Evolutionary conservation across 192 early-diverging fungal species (phyloP), one percentile per base, ranked within the genome.

Genomic region (Rhizoclosmatium globosum): DNA sequence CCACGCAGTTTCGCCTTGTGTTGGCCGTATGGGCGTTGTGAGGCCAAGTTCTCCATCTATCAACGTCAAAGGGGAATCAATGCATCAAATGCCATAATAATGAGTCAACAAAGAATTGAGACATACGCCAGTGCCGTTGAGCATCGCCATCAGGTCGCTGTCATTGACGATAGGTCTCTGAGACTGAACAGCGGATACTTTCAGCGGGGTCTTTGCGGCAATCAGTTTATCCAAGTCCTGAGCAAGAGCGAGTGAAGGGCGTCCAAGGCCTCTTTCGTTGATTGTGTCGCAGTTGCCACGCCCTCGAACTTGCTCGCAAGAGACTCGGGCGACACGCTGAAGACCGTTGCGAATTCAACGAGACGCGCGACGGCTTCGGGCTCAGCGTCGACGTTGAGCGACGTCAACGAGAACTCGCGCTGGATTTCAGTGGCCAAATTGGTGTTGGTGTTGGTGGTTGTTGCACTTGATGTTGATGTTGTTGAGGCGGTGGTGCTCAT

Each of bases 261-360:
- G 56, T 31, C 31, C 31, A 31, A 31, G 31, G 31, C 31, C 62
- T 13, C 39, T n/a, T 9, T 13, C 39, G 9, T 31, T 31, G 39
- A 31, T 1, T 41, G 39, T 41, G 0, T 41, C 31, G 62, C 62
- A 19, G 62, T 31, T 64, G n/a, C 62, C 9, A 64, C 21, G 31
- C 9, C 62, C 62, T 64, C 62, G 62, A n/a, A 64, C 66, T 45
- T 45, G 39, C 31, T 11, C 13, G 66, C 66, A 9, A 68, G 66
- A 7, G 4, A 4, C 21, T 68, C 66, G 4, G 39, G 11, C 6
- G 4, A 9, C 66, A 46, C 66, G 66, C 21, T 7, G 1, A 46
- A 68, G 0, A 68, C 66, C 6, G n/a, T 45, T 15, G 43, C 4
- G 19, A 17, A 68, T 43, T 68, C 66, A 4, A 45, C 66, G 9